Evolutionary conservation across 1,139 yeast genomes (phyloP).

Genomic region (Saccharomyces hybrid): DNA sequence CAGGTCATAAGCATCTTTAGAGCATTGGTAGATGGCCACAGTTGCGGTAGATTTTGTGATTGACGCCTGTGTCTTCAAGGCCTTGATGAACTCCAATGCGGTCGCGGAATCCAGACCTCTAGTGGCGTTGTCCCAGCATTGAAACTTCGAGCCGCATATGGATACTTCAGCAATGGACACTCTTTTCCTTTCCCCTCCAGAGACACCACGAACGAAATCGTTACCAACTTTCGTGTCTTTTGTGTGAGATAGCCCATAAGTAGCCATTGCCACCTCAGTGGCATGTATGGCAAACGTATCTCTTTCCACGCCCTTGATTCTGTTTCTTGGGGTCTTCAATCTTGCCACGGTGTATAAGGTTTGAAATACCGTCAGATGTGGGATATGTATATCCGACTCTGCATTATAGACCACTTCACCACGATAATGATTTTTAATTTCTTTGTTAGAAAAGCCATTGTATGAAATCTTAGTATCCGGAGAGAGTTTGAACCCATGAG

Average conservation of each 20-base stretch:
- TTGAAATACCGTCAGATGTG: slow-evolving; percentile 41
- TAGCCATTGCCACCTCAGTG: slow-evolving; percentile 36
- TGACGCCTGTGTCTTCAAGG: slow-evolving; percentile 56
- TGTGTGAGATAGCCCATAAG: slow-evolving; percentile 38
- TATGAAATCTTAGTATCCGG: slow-evolving; percentile 32
- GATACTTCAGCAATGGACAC: slow-evolving; percentile 40
- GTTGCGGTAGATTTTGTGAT: slow-evolving; percentile 53
- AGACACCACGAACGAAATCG: slow-evolving; percentile 37
- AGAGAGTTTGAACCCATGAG: slow-evolving; percentile 58
- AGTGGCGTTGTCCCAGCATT: slow-evolving; percentile 71
- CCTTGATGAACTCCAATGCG: slow-evolving; percentile 65
- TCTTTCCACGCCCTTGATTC: slow-evolving; percentile 33
- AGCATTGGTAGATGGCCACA: slow-evolving; percentile 76
- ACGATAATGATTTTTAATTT: slow-evolving; percentile 41
- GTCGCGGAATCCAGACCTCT: slow-evolving; percentile 75
- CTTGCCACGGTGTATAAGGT: slow-evolving; percentile 32
- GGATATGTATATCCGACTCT: slow-evolving; percentile 42
- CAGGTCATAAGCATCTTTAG: slow-evolving; percentile 53
- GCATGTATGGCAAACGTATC: slow-evolving; percentile 33
- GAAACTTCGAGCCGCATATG: slow-evolving; percentile 39
- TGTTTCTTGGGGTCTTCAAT: slow-evolving; percentile 31
- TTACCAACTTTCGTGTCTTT: slow-evolving; percentile 37
- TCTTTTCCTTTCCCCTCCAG: slow-evolving; percentile 40
- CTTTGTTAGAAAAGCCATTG: slow-evolving; percentile 39
- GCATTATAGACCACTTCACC: slow-evolving; percentile 50